phyloP scores from a whole-genome alignment of 176 grass and related monocot genomes.

The Rhynchospora pubera region DNA sequence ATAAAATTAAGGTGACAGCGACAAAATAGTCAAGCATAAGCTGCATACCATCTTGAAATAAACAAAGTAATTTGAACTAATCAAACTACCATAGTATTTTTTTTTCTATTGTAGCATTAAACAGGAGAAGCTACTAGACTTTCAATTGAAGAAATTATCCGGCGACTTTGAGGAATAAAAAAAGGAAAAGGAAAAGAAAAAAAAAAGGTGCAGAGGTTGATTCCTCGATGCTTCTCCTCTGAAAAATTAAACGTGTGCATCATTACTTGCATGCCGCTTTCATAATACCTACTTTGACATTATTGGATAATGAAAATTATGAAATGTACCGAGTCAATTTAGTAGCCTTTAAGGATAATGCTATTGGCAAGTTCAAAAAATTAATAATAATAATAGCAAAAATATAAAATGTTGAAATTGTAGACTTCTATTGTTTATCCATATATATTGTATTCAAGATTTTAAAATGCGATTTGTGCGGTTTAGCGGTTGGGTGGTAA shows the following conservation, averaged over 20 bases:
- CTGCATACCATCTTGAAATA: neutral
- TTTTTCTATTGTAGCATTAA: neutral
- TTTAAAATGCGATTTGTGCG: no score
- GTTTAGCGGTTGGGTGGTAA: no score
- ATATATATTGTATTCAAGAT: neutral
- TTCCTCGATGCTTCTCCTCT: constrained; percentile 21
- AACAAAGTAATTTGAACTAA: constrained; percentile 4
- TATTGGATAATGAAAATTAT: constrained; percentile 8
- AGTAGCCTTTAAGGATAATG: constrained; percentile 1
- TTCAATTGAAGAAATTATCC: constrained; percentile 22
- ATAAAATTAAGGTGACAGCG: neutral
- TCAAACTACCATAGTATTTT: constrained; percentile 3
- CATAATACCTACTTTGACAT: constrained; percentile 20
- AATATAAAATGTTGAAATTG: neutral
- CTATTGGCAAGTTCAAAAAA: neutral
- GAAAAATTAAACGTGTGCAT: constrained; percentile 16
- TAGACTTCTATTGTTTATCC: neutral
- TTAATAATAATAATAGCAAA: neutral
- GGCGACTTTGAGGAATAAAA: constrained; percentile 16
- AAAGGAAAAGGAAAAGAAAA: no score
- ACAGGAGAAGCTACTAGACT: constrained; percentile 4
- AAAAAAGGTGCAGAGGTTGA: constrained; percentile 15
- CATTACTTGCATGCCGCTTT: constrained; percentile 9
- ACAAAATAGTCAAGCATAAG: neutral
- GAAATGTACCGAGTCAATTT: constrained; percentile 9